phyloP scores from a whole-genome alignment of 441 rosid genomes.

The Populus hybrid region DNA sequence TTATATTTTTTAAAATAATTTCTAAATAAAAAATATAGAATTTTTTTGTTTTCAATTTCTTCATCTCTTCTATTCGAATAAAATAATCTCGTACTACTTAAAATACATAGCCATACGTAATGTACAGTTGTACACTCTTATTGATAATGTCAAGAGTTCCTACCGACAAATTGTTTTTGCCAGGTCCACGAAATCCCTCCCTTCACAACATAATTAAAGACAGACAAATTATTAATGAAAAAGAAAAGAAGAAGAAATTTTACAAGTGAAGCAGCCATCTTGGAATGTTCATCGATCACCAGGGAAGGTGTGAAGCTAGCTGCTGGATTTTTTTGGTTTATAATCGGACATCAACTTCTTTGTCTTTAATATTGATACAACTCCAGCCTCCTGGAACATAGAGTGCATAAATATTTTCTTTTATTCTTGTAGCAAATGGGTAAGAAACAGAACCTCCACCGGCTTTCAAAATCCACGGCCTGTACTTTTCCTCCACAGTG shows the following conservation, averaged over 20 bases:
- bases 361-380: not conserved
- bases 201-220: too few species aligned
- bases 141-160: not conserved
- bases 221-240: too few species aligned
- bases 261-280: not conserved
- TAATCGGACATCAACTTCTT: not conserved
- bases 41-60: too few species aligned
- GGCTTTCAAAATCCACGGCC: conserved; percentile 56
- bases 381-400: conserved; percentile 52
- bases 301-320: not conserved
- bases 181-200: not conserved
- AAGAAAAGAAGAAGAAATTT: too few species aligned
- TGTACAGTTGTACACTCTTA: not conserved
- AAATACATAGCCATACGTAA: too few species aligned
- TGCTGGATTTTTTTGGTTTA: not conserved
- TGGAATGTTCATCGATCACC: not conserved
- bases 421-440: conserved; percentile 56
- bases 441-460: conserved; percentile 65
- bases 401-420: conserved; percentile 49
- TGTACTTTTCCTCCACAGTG: conserved; percentile 70
- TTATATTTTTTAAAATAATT: too few species aligned
- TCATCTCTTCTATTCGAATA: not conserved
- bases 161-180: not conserved
- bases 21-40: not conserved
- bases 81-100: not conserved